Percentiles rank a stretch among this genome's conserved stretches.
Evolutionary conservation across 441 rosid genomes (phyloP).

Genomic region (Erodium texanum): DNA sequence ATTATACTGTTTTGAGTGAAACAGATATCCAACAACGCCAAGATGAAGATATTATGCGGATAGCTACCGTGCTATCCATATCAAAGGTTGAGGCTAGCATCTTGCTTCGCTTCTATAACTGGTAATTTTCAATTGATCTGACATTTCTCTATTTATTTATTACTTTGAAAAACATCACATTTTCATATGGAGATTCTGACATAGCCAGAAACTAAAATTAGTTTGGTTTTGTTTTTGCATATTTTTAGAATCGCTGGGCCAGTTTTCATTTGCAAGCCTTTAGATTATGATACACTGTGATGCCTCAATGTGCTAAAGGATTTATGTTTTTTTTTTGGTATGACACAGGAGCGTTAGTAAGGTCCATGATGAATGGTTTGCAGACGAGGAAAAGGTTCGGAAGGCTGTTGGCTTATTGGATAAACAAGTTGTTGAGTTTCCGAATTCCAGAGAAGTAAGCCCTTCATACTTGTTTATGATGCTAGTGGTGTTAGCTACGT

Average conservation of each 20-base stretch:
- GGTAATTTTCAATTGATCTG: constrained; percentile 25
- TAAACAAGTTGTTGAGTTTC: constrained; percentile 35
- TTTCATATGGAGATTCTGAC: background rate
- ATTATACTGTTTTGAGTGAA: constrained; percentile 48
- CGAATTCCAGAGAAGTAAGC: constrained; percentile 44
- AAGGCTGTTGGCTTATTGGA: constrained; percentile 69
- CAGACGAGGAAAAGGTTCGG: constrained; percentile 74
- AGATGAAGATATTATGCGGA: constrained; percentile 50
- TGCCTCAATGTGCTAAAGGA: background rate
- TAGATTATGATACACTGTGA: background rate
- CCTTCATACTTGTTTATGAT: background rate
- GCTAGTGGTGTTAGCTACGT: background rate
- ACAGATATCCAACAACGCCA: constrained; percentile 53
- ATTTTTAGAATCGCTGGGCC: background rate
- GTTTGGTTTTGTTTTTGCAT: background rate
- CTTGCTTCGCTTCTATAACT: constrained; percentile 54
- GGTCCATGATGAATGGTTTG: constrained; percentile 96
- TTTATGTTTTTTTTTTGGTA: background rate
- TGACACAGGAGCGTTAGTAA: constrained; percentile 64
- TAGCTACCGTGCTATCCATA: constrained; percentile 57
- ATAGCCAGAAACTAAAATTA: background rate
- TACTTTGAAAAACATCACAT: background rate
- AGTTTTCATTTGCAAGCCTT: background rate
- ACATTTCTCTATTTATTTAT: background rate
- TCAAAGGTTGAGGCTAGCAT: constrained; percentile 31